These are phyloP conservation scores for Gardenia jasminoides DNA, from an alignment of 257 asterid genomes.

Conservation along the genomic window DNA sequence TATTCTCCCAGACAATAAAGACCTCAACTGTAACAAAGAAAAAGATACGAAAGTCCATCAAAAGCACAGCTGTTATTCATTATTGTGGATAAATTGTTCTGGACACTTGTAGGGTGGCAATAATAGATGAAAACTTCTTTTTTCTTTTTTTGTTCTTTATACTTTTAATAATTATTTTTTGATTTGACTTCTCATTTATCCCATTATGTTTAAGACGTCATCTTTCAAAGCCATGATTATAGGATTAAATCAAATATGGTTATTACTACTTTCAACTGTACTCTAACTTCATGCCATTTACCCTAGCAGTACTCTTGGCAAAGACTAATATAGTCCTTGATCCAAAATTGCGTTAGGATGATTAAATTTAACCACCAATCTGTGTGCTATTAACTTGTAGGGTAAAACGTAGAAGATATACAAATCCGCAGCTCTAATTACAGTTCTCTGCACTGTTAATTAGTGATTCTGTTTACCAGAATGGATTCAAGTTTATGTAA, in stretches of 20 bases:
- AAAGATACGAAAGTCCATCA: not conserved
- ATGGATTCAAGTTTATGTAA: not conserved
- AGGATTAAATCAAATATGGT: not conserved
- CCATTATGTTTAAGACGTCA: not conserved
- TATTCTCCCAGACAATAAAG: not conserved
- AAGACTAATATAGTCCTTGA: not conserved
- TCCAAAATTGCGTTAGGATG: not conserved
- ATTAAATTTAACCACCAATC: not conserved
- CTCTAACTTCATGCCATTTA: not conserved
- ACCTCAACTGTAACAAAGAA: not conserved
- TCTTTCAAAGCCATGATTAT: not conserved
- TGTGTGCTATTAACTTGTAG: not conserved
- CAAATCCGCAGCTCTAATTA: not conserved
- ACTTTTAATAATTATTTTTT: not conserved
- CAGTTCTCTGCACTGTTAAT: not conserved
- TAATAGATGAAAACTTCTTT: not conserved
- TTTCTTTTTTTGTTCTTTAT: not conserved
- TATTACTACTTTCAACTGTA: not conserved
- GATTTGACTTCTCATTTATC: not conserved
- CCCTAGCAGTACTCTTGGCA: no score
- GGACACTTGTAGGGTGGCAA: not conserved
- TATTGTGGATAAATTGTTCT: not conserved
- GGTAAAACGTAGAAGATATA: not conserved
- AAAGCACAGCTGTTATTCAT: not conserved
- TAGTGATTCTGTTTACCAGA: not conserved